phyloP scores from a whole-genome alignment of 108 stramenopile genomes.

The Discostella pseudostelligera region DNA sequence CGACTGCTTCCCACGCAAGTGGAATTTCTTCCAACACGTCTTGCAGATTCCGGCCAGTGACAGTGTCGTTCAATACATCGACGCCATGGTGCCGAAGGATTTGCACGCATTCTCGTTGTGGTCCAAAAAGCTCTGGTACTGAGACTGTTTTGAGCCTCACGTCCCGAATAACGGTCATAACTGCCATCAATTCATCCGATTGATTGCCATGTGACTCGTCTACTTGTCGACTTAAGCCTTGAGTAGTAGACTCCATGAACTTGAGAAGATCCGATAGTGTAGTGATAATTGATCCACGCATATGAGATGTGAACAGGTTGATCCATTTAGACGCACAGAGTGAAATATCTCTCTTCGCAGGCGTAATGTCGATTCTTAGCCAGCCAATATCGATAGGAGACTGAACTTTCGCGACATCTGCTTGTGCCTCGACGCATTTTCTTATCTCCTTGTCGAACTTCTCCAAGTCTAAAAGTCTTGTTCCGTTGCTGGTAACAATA shows the following conservation, averaged over 20 bases:
- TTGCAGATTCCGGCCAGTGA: slow-evolving; percentile 46
- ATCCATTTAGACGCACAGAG: slow-evolving; percentile 70
- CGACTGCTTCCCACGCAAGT: slow-evolving; percentile 78
- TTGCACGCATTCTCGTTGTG: slow-evolving; percentile 69
- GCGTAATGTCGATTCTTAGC: slow-evolving; percentile 78
- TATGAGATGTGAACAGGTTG: slow-evolving; percentile 63
- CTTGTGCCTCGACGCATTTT: slow-evolving; percentile 74
- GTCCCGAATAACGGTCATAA: slow-evolving; percentile 84
- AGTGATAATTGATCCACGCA: slow-evolving; percentile 50
- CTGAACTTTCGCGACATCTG: slow-evolving; percentile 46
- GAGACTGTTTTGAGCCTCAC: slow-evolving; percentile 71
- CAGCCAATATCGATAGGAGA: slow-evolving; percentile 76
- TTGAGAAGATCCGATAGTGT: slow-evolving; percentile 58
- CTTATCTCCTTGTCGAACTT: slow-evolving; percentile 78
- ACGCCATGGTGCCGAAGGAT: slow-evolving; percentile 80
- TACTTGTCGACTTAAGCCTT: slow-evolving; percentile 60
- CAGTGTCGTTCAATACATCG: slow-evolving; percentile 57
- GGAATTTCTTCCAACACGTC: slow-evolving; percentile 87
- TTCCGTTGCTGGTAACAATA: slow-evolving; percentile 52
- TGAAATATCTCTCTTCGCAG: slow-evolving; percentile 72
- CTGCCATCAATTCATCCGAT: slow-evolving; percentile 64
- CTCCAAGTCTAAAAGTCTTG: slow-evolving; percentile 59
- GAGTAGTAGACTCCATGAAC: slow-evolving; percentile 64
- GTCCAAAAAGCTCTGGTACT: slow-evolving; percentile 73
- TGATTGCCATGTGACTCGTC: slow-evolving; percentile 45